These are phyloP conservation scores for Globisporangium yorkense DNA, from an alignment of 352 stramenopile genomes.

Conservation along the genomic window DNA sequence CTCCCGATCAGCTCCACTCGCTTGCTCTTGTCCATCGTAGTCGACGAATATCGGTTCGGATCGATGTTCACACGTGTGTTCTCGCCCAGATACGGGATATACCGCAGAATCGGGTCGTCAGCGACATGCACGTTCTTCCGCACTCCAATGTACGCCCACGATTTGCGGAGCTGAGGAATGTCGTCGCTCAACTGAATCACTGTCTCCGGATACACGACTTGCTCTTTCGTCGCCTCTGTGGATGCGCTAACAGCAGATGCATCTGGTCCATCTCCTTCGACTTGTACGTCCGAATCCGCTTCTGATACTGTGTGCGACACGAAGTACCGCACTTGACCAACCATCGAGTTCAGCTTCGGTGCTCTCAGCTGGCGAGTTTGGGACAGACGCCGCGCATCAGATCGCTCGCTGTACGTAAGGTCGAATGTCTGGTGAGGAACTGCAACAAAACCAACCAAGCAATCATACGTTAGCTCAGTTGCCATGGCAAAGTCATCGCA, in stretches of 20 bases:
- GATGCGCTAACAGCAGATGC: not conserved
- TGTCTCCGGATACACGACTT: conserved; percentile 36
- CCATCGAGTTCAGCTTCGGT: conserved; percentile 24
- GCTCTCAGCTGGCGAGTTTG: conserved; percentile 10
- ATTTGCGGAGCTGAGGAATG: conserved; percentile 38
- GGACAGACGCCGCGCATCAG: conserved; percentile 19
- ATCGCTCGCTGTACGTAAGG: conserved; percentile 22
- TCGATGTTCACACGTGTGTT: conserved; percentile 45
- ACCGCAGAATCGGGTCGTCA: conserved; percentile 81
- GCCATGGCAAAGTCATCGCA: not conserved
- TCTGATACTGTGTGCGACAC: conserved; percentile 15
- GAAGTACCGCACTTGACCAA: conserved; percentile 34
- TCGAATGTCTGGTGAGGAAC: conserved; percentile 13
- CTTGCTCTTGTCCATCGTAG: conserved; percentile 55
- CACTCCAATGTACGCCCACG: conserved; percentile 64
- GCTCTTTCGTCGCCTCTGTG: conserved; percentile 9
- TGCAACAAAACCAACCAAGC: not conserved
- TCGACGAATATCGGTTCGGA: conserved; percentile 50
- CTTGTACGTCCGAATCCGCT: not conserved
- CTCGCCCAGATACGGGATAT: conserved; percentile 89
- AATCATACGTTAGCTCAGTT: not conserved
- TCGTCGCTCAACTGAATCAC: conserved; percentile 40
- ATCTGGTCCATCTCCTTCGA: not conserved
- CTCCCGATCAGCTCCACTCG: conserved; percentile 34
- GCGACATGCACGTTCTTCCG: conserved; percentile 69